Base-by-base conservation (phyloP, 2,329 filamentous ascomycete species). In the Ceratocystis cacaofunesta region DNA sequence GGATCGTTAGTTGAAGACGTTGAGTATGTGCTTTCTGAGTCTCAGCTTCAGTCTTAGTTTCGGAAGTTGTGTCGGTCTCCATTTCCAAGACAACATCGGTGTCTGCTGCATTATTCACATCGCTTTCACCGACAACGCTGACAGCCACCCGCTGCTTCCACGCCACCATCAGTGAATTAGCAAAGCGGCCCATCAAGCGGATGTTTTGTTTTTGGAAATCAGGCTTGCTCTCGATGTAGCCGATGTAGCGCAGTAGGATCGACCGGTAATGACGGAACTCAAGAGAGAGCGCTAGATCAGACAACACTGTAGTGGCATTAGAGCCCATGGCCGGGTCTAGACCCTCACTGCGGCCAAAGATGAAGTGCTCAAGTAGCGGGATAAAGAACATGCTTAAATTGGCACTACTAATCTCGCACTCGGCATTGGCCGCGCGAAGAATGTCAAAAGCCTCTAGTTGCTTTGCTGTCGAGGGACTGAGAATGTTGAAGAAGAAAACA, bases 221-320 rank as follows among this genome's bases (percentile, higher is more conserved):
- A 32, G 88, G 85, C 72, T 92, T 92, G 58, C 84, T 87, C 70
- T 85, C 83, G 68, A 97, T 80, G 72, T 94, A 95, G 63, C 86
- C 83, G 66, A 90, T 87, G 71, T 94, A 97, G 67, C 91, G 83
- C 71, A 88, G 85, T 69, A 99, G 82, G 15, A 92, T 85, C 5
- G 89, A 88, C 50, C 90, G 85, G 76, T 92, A 97, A 70, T 96
- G 91, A 48, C 85, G 86, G 92, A 92, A 97, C 71, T 94, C 90
- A 15, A 99, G 76, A 68, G 85, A 90, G 68, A 83, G 80, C 3
- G 88, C 85, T 65, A 99, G 75, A 30, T 82, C 80, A 1, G 89
- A 87, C 67, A 99, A 87, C 0, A 91, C 88, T 8, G 81, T 83
- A n/a, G 91, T 87, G 4, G 92, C 86, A 74, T 96, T 90, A 17